Percentiles rank a stretch among this genome's conserved stretches.
phyloP scores from a whole-genome alignment of 805 yeast genomes.

The Geotrichum ghanense region DNA sequence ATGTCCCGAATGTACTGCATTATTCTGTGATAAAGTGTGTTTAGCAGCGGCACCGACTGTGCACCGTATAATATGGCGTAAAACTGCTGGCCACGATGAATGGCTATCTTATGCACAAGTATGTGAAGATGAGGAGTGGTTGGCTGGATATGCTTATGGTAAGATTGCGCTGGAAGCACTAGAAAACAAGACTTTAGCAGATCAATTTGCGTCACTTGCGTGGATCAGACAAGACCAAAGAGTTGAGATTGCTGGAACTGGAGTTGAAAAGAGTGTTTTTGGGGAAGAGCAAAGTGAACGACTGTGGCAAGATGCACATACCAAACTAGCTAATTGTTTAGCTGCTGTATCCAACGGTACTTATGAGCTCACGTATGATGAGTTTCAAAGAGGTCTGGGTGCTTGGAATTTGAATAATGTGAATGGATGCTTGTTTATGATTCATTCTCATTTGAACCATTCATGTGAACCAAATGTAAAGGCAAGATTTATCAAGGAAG shows the following conservation, averaged over 20 bases:
- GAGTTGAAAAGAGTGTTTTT: too few species aligned
- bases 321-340: conserved; percentile 43
- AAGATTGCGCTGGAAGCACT: conserved; percentile 38
- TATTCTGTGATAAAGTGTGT: conserved; percentile 63
- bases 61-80: conserved; percentile 34
- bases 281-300: too few species aligned
- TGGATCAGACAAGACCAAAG: conserved; percentile 59
- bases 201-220: conserved; percentile 55
- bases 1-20: conserved; percentile 43
- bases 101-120: conserved; percentile 49
- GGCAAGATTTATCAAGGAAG: conserved; percentile 37
- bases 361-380: conserved; percentile 34
- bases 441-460: conserved; percentile 67
- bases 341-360: conserved; percentile 31
- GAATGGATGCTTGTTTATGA: conserved; percentile 49
- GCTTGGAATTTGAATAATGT: conserved; percentile 64
- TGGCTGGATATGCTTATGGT: conserved; percentile 55
- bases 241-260: too few species aligned
- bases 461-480: conserved; percentile 62
- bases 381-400: conserved; percentile 53
- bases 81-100: conserved; percentile 21
- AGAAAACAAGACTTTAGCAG: conserved; percentile 29
- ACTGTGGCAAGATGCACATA: too few species aligned
- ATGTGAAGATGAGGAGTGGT: conserved; percentile 56
- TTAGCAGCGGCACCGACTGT: conserved; percentile 38